Conservation (phyloP, 352 stramenopile genomes). For the Pythium dissotocum region DNA sequence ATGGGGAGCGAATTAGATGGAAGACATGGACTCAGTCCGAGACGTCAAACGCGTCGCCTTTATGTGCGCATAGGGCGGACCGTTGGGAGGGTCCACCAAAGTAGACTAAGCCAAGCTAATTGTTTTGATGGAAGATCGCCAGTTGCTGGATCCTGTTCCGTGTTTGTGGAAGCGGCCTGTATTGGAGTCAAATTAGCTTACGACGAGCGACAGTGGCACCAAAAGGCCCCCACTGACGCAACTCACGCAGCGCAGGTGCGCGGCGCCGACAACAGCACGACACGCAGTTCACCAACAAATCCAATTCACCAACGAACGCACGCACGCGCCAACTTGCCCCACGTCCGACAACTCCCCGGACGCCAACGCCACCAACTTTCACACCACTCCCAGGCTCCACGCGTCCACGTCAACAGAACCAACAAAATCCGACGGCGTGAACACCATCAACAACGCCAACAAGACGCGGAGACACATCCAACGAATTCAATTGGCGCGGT, state of each 20-base stretch:
- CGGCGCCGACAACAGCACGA: conserved; percentile 9
- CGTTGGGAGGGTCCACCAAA: background rate
- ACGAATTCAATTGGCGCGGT: background rate
- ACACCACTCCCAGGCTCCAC: background rate
- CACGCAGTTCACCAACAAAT: background rate
- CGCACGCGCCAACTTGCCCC: background rate
- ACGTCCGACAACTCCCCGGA: conserved; percentile 4
- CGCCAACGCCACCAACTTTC: background rate
- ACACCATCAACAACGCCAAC: background rate
- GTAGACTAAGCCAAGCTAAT: conserved; percentile 6
- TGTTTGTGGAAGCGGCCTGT: conserved; percentile 7
- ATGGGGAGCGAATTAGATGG: background rate
- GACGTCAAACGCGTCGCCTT: background rate
- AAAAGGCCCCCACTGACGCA: conserved; percentile 9
- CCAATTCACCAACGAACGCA: conserved; percentile 1
- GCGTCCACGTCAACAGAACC: background rate
- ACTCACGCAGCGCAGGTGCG: conserved; percentile 3
- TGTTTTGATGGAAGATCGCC: conserved; percentile 5
- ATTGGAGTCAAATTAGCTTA: conserved; percentile 9
- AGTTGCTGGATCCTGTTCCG: conserved; percentile 3
- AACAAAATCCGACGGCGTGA: background rate
- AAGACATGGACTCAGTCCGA: background rate
- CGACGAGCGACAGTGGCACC: background rate
- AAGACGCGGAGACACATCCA: background rate
- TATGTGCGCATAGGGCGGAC: background rate